Base-by-base conservation (phyloP, 345 rosid species). In the Lepidium africanum region DNA sequence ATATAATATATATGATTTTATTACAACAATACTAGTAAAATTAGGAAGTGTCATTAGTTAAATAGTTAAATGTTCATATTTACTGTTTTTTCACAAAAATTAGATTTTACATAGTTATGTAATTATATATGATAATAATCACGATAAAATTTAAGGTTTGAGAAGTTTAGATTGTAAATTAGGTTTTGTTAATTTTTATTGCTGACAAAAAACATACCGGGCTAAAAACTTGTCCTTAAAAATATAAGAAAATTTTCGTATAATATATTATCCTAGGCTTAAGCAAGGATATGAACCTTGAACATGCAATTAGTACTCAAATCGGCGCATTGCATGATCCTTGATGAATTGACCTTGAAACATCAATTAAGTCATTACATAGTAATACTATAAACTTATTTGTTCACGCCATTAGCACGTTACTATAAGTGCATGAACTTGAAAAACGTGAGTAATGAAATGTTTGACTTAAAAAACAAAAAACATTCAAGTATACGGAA, bases 391-490 rank as follows among this genome's bases (percentile, higher is more conserved):
- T 30, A 67, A 35, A 15, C 9, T 52, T 43, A 15, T 23, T 25
- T 47, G 56, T 43, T 13, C 10, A 27, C 10, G 21, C 45, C 42
- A 64, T 63, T 16, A 32, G 38, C 51, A 64, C 64, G 52, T 42
- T 17, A 72, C 19, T 3, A n/a, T 16, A 58, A 57, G 60, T 72
- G 71, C 76, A 72, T 72, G 76, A 56, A 72, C 76, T 57, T 65
- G 66, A 42, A 47, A 47, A 48, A 50, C 50, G 58, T 48, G 57
- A 72, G 7, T 55, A 63, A 14, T 71, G 51, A 57, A 64, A 64
- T 64, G 65, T 32, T 50, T 65, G 43, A 55, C 53, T 65, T 57
- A 40, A 32, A 39, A 48, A 30, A 48, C 56, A 52, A 63, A 32
- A 48, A 39, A 48, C 57, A 51, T 55, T 63, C 51, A 72, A 9